Base-by-base conservation (phyloP, 2,329 filamentous ascomycete genomes). In the Neonectria coccinea region DNA sequence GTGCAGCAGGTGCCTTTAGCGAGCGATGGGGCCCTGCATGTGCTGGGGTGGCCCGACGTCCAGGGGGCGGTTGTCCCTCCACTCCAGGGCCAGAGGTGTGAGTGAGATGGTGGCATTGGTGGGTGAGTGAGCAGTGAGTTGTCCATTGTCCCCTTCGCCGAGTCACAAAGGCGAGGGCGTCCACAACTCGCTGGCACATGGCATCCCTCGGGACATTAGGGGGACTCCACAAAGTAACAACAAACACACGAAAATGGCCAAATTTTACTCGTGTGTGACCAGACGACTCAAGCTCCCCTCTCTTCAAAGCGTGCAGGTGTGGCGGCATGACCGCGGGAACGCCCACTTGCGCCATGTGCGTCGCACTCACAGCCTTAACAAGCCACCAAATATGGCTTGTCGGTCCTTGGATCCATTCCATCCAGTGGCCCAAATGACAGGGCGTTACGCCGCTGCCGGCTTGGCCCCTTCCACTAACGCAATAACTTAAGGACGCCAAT, bases 371-470 rank as follows among this genome's bases (percentile, higher is more conserved):
- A 63, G 55, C 56, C 48, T 58, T 55, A 50, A 55, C 48, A 63
- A 63, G 60, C 47, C 60, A 54, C 60, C 48, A 42, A 52, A 41
- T 25, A 58, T 42, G 42, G 42, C 25, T n/a, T 44, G 25, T 45
- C 42, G 29, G 53, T 33, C 27, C 18, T 53, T 53, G 41, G 55
- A 36, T n/a, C 50, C 39, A 69, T 72, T 72, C 66, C 67, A 73
- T 72, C 66, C 67, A 73, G 64, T 53, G 66, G 65, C 61, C 62
- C 56, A 54, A 57, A 60, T 55, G 58, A 64, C 64, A 63, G 51
- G 60, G 64, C 69, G 62, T 62, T 69, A 67, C 67, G 67, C 69
- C 55, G 67, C 60, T 66, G 64, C 69, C 64, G 69, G 67, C 69
- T 72, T 72, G 70, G 70, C 70, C 41, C 31, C 47, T 42, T 12